Base-by-base conservation (phyloP, 2,329 filamentous ascomycete genomes). In the Magnaporthales sp. region DNA sequence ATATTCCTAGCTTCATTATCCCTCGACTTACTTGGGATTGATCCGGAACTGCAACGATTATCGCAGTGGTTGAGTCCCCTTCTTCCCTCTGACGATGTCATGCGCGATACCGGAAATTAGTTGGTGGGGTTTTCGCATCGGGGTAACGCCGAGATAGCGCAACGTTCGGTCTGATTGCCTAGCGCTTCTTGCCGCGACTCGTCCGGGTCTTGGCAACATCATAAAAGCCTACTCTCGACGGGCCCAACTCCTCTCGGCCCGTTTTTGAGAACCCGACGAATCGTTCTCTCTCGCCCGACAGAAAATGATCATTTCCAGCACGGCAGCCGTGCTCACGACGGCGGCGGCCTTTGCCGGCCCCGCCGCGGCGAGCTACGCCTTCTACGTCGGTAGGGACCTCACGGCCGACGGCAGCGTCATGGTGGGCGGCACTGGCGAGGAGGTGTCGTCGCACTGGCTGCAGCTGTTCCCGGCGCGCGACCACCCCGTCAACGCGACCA, bases 391-490 rank as follows among this genome's bases (percentile, higher is more conserved):
- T 32, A 64, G 10, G 24, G 62, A 27, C 32, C 32, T 54, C 1
- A 64, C 62, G 19, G 62, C 62, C 15, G 62, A 64, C 24, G 62
- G 62, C 32, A 64, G 62, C 32, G 62, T 64, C 31, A 64, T 64
- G 32, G 32, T 54, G 9, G 62, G 62, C 32, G 62, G 62, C 24
- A 64, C 62, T 2, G 62, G 62, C 32, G 62, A 64, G 22, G 62
- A 64, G 32, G 62, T 64, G 24, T 64, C 32, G 38, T 64, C 62
- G 62, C 62, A 64, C 62, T 64, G 62, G 62, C 38, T 64, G 22
- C 62, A 64, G 62, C 62, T 64, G 6, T 64, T 54, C 24, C 62
- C 62, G 24, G 24, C 62, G 24, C 62, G 62, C 62, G 62, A 64
- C 62, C 62, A 64, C 31, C 30, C 2, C 0, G n/a, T 31, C 62